Evolutionary conservation across 1,284 basidiomycete genomes (phyloP), one percentile per base, ranked within the genome.

Genomic region (Bothia castanella): DNA sequence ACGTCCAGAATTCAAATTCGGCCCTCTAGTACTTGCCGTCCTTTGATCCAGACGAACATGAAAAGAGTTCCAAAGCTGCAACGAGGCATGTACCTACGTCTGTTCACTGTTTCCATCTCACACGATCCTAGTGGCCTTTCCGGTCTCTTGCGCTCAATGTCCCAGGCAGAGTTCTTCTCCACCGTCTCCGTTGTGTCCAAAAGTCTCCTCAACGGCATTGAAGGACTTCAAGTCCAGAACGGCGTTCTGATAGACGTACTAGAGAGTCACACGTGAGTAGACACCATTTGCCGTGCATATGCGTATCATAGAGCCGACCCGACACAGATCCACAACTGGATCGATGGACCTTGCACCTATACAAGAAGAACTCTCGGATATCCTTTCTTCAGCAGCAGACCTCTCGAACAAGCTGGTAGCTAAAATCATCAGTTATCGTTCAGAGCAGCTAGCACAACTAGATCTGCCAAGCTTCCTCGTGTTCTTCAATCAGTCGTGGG

Each of bases 401-500:
- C 77, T 94, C 8, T 84, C 92, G 9, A 94, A 96, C 66, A 79
- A 83, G 9, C 80, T 89, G 21, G 82, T 82, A 1, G 88, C 92
- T 8, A 90, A 87, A 62, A 76, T 96, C 27, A 71, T 98, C 29
- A 76, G 80, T 39, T 74, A 84, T 5, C 84, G 96, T 31, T 74
- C 83, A 7, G 90, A 94, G 55, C 83, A 87, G 53, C 91, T 97
- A 63, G 77, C 87, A 0, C 68, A 77, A 8, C 76, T 98, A 19
- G 74, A 83, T 27, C 70, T 97, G 35, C 69, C 76, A 2, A 80
- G 84, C 31, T 99, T 98, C 72, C 74, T 92, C 35, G 77, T 77
- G 23, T 74, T 97, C 48, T 97, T 95, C 74, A 84, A 86, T 53
- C 80, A 83, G 57, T 87, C 87, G 12, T 97, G 94, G 93, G 71